Evolutionary conservation across 306 rosid genomes (phyloP).

Genomic region (Rosa multiflora): DNA sequence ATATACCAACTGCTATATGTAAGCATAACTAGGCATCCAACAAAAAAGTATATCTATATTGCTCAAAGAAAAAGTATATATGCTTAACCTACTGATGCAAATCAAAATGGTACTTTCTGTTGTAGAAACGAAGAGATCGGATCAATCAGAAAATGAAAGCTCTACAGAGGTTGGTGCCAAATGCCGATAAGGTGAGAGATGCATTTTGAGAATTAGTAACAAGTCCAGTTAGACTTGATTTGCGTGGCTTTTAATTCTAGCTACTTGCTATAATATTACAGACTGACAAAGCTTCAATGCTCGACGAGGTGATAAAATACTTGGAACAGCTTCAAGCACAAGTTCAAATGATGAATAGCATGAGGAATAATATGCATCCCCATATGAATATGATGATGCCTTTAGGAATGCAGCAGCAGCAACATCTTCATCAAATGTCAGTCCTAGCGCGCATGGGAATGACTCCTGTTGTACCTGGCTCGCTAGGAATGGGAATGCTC

Average conservation of each 20-base stretch:
- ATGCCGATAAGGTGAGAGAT: slow-evolving; percentile 54
- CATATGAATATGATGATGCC: slow-evolving; percentile 43
- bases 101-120: not conserved
- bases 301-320: slow-evolving; percentile 64
- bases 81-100: not conserved
- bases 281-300: slow-evolving; percentile 64
- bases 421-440: slow-evolving; percentile 47
- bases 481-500: slow-evolving; percentile 40
- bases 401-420: slow-evolving; percentile 45
- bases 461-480: slow-evolving; percentile 7
- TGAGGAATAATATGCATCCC: slow-evolving; percentile 37
- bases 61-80: no score
- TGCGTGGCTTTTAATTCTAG: not conserved
- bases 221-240: no score
- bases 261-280: slow-evolving; percentile 19
- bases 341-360: slow-evolving; percentile 41
- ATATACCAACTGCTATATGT: not conserved
- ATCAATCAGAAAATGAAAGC: slow-evolving; percentile 64
- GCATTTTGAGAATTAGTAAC: not conserved
- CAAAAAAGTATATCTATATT: not conserved
- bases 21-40: not conserved
- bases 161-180: slow-evolving; percentile 63
- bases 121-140: slow-evolving; percentile 54
- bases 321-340: slow-evolving; percentile 59
- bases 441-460: slow-evolving; percentile 42